Evolutionary conservation across 2,329 filamentous ascomycete genomes (phyloP).

Genomic region (Fusarium secorum): DNA sequence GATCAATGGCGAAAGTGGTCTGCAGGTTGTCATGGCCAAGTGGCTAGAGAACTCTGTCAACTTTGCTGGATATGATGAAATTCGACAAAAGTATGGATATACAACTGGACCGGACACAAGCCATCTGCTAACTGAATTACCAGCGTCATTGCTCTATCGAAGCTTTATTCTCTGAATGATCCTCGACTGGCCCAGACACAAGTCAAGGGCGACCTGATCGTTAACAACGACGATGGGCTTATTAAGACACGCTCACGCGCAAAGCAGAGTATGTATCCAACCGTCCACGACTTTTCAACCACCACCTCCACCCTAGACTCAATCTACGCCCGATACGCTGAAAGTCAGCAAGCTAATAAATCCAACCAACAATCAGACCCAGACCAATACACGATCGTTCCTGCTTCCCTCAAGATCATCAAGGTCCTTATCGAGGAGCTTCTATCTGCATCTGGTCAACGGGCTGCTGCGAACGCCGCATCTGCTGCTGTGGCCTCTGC

Average conservation of each 20-base stretch:
- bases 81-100: constrained; percentile 83
- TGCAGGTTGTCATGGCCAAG: constrained; percentile 88
- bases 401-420: constrained; percentile 91
- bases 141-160: constrained; percentile 90
- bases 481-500: constrained; percentile 69
- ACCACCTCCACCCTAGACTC: constrained; percentile 24
- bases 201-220: constrained; percentile 91
- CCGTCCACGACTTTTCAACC: constrained; percentile 25
- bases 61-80: constrained; percentile 98
- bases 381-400: constrained; percentile 86
- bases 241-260: constrained; percentile 96
- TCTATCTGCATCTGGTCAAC: constrained; percentile 76
- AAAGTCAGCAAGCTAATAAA: constrained; percentile 41
- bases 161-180: constrained; percentile 88
- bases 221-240: constrained; percentile 73
- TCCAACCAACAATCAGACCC: constrained; percentile 65
- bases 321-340: constrained; percentile 32
- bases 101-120: background rate
- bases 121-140: constrained; percentile 42
- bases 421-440: constrained; percentile 96
- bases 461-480: constrained; percentile 66
- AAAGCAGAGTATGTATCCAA: constrained; percentile 70
- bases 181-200: constrained; percentile 77
- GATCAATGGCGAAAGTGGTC: constrained; percentile 80
- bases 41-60: constrained; percentile 98